Conservation (phyloP, 495 filamentous ascomycete genomes). For the Penicillium longicatenatum region DNA sequence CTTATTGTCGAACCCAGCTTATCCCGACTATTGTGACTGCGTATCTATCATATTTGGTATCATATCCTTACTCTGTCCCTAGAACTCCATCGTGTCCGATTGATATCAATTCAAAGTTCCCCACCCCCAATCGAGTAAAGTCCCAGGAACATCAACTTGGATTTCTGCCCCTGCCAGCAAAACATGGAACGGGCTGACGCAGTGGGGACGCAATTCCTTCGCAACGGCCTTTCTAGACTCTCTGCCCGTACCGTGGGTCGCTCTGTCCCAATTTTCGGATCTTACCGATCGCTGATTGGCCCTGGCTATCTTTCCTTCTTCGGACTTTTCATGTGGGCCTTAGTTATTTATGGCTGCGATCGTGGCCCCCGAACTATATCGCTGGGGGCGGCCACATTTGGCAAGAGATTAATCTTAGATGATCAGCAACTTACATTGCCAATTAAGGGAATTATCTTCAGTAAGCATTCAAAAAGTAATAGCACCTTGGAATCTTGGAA, state of each 20-base stretch:
- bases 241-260: constrained; percentile 36
- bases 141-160: constrained; percentile 14
- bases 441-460: background rate
- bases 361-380: too few relatives aligned
- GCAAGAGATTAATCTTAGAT: too few relatives aligned
- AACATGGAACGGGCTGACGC: constrained; percentile 28
- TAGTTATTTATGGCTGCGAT: too few relatives aligned
- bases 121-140: background rate
- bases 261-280: constrained; percentile 3
- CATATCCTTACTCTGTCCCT: too few relatives aligned
- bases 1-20: too few relatives aligned
- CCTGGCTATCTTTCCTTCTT: background rate
- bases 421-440: too few relatives aligned
- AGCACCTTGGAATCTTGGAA: too few relatives aligned
- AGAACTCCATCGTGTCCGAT: background rate
- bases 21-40: too few relatives aligned
- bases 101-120: background rate
- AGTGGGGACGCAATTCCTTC: constrained; percentile 31
- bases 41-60: too few relatives aligned
- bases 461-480: too few relatives aligned
- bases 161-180: constrained; percentile 6
- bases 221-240: constrained; percentile 34
- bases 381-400: background rate
- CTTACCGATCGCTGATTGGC: constrained; percentile 3
- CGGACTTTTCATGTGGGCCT: background rate